Base-by-base conservation (phyloP, 768 basidiomycete species). In the Pisolithus microcarpus region DNA sequence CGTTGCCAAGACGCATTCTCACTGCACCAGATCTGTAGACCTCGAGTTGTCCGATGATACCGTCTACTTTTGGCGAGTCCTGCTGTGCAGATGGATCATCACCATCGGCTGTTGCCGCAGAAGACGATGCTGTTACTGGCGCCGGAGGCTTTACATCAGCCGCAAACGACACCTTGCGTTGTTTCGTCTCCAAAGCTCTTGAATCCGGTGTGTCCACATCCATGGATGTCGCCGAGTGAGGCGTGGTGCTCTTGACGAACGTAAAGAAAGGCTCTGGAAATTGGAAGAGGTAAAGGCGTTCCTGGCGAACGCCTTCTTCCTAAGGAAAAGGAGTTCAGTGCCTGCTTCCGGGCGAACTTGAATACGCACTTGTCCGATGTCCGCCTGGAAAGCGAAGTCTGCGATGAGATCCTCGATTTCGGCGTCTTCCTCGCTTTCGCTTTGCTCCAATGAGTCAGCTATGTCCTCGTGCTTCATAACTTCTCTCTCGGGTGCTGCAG, bases 261-360 rank as follows among this genome's bases (percentile, higher is more conserved):
- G 72, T 75, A 0, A 92, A 91, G 67, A 96, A 93, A 0, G 90
- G 87, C 8, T 73, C 65, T 0, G 93, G 93, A 60, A 95, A 95
- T 62, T 94, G 91, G 71, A 95, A 93, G 58, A 92, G 84, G 61
- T 87, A 95, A 4, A 95, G 69, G 18, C 77, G 75, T 49, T 89
- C 84, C 65, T 81, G 82, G 48, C 74, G 75, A 36, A 76, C 56
- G 46, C 70, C 63, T 24, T 72, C 59, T 50, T 80, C 79, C 81
- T 84, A 58, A 19, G 43, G 16, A 39, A 28, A 47, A 6, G 23
- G n/a, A 50, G 0, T 19, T 53, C 37, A 26, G 43, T 19, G 16
- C 21, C 23, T 18, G 38, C 46, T 43, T 48, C 24, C 37, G 18
- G 43, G n/a, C 11, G 18, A 26, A 39, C 34, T 42, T 34, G 38